Evolutionary conservation across 441 rosid species (phyloP).

Genomic region (Heliophila coronopifolia): DNA sequence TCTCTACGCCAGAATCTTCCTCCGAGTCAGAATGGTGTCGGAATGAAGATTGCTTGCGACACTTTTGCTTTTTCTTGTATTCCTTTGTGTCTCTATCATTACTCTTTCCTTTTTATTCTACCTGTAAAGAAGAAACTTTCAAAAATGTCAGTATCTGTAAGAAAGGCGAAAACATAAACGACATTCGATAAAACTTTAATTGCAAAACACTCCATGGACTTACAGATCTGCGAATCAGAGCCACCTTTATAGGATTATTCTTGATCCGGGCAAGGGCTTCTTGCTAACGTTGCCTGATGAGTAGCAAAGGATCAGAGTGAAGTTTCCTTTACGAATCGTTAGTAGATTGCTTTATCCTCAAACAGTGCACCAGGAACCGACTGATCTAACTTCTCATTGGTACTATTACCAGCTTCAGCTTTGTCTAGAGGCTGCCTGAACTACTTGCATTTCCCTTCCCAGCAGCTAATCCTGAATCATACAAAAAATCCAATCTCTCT

Average conservation of each 20-base stretch:
- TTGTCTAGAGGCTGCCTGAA: slow-evolving; percentile 37
- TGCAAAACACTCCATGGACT: slow-evolving; percentile 7
- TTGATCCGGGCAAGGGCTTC: slow-evolving; percentile 80
- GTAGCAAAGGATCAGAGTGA: slow-evolving; percentile 80
- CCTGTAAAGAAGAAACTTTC: slow-evolving; percentile 33
- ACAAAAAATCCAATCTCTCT: slow-evolving; percentile 86
- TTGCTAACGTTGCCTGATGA: slow-evolving; percentile 85
- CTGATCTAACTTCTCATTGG: slow-evolving; percentile 31
- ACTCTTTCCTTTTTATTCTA: slow-evolving; percentile 40
- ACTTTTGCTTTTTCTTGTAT: slow-evolving; percentile 46
- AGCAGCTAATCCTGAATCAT: slow-evolving; percentile 79
- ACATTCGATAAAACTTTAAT: background rate
- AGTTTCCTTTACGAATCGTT: slow-evolving; percentile 87
- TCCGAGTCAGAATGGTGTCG: slow-evolving; percentile 35
- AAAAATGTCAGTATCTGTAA: slow-evolving; percentile 6
- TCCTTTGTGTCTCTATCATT: slow-evolving; percentile 38
- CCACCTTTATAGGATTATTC: slow-evolving; percentile 88
- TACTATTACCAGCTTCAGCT: slow-evolving; percentile 20
- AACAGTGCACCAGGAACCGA: slow-evolving; percentile 74
- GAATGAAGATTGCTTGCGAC: slow-evolving; percentile 37
- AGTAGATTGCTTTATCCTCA: slow-evolving; percentile 74
- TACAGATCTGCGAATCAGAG: slow-evolving; percentile 78
- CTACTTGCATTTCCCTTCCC: slow-evolving; percentile 57
- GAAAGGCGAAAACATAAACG: background rate
- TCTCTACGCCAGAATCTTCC: slow-evolving; percentile 32